Percentiles rank a stretch among this genome's conserved stretches.
These are phyloP conservation scores for Lasiodiplodia sp. DNA, from an alignment of 2,329 filamentous ascomycete species.

Conservation along the genomic window DNA sequence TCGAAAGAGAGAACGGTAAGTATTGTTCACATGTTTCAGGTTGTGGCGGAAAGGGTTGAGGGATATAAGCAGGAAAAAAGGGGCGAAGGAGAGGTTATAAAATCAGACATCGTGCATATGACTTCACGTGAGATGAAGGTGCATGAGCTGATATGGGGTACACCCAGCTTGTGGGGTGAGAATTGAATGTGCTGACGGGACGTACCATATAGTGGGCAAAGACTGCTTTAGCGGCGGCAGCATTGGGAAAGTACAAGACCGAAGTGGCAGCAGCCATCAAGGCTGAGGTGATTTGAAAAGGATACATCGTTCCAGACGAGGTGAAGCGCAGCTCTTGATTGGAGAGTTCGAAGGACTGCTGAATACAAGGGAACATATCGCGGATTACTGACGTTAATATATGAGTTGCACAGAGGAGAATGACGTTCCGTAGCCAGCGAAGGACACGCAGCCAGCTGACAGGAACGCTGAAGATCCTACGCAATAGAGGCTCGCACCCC, in stretches of 20 bases:
- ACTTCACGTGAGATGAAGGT: neutral
- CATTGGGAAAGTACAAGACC: slow-evolving; percentile 2
- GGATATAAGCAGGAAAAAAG: neutral
- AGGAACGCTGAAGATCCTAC: neutral
- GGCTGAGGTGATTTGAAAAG: slow-evolving; percentile 3
- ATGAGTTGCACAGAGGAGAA: slow-evolving; percentile 20
- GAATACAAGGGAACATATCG: neutral
- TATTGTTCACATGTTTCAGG: neutral
- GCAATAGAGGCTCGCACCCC: neutral
- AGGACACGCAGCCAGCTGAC: neutral
- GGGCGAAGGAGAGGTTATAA: neutral
- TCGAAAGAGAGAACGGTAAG: neutral
- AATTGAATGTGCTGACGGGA: neutral
- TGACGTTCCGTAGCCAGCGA: neutral
- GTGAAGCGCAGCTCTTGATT: neutral
- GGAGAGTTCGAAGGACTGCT: neutral
- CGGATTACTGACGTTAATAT: neutral
- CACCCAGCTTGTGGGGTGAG: neutral
- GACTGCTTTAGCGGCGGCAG: slow-evolving; percentile 1
- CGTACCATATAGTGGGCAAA: slow-evolving; percentile 24
- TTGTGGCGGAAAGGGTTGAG: neutral
- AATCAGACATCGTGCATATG: neutral
- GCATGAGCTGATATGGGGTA: neutral
- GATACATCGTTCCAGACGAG: slow-evolving; percentile 2
- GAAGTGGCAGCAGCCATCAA: slow-evolving; percentile 4